These are phyloP conservation scores for Talaromyces sp. DNA, from an alignment of 2,329 filamentous ascomycete genomes.

Conservation along the genomic window DNA sequence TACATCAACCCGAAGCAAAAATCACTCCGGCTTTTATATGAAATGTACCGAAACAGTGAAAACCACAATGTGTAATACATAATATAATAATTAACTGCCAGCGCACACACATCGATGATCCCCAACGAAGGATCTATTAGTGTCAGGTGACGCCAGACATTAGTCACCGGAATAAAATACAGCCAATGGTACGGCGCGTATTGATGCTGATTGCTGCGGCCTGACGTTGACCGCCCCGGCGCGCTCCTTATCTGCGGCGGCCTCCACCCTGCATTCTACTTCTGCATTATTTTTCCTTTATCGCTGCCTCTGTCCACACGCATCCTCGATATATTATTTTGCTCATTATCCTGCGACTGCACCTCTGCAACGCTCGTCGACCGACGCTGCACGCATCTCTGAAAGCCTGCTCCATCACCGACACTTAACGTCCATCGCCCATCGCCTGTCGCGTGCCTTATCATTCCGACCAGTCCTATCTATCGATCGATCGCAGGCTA, in stretches of 20 bases:
- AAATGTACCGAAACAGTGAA: too few species aligned
- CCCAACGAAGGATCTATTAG: not conserved
- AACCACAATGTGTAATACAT: too few species aligned
- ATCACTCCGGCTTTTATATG: too few species aligned
- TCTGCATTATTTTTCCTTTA: not conserved
- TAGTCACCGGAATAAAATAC: not conserved
- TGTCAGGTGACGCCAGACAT: not conserved
- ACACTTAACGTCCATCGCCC: not conserved
- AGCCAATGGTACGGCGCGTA: not conserved
- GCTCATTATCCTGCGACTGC: not conserved
- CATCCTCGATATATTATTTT: not conserved
- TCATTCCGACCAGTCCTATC: not conserved
- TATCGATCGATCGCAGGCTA: not conserved
- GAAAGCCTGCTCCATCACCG: not conserved
- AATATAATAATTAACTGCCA: not conserved
- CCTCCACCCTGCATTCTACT: not conserved
- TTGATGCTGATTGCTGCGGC: not conserved
- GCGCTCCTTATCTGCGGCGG: not conserved
- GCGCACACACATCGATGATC: not conserved
- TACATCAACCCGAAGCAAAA: too few species aligned
- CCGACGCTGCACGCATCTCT: not conserved
- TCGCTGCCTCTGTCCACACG: not conserved
- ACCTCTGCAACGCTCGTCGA: not conserved
- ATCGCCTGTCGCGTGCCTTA: not conserved
- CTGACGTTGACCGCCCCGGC: not conserved